Base-by-base conservation (phyloP, 768 basidiomycete genomes). In the Termitomyces titanicus region DNA sequence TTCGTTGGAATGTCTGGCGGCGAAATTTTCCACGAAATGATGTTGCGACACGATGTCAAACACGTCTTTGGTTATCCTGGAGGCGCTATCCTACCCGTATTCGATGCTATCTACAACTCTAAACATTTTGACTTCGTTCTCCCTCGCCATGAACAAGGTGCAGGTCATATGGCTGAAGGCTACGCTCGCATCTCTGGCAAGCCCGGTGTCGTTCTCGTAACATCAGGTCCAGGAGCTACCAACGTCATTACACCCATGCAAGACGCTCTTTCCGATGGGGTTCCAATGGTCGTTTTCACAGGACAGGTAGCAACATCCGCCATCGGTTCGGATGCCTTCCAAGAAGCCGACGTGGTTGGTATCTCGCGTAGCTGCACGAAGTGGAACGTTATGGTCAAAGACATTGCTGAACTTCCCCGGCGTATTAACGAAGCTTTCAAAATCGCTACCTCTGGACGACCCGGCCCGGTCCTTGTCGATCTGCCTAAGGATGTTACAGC, bases 311-410 rank as follows among this genome's bases (percentile, higher is more conserved):
- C 97, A 0, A 98, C 96, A 8, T 91, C 91, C n/a, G 88, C 92
- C 50, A 99, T 99, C 57, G 96, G 96, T n/a, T 95, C 92, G 15
- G 96, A 99, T 67, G 92, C 93, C 1, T 99, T 99, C 83, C 97
- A 99, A 69, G 97, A 99, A 73, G 97, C 97, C 38, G 97, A 99
- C 69, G 74, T 98, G 47, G 79, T 99, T 53, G 97, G 97, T 47
- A 99, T 98, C 71, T 97, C 95, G 29, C 81, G 96, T 48, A 86
- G 88, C 63, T 99, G 97, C 76, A 98, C 97, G 24, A 99, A 98
- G 70, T 98, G 97, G 97, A 98, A 99, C 68, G 96, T 99, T 57
- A 96, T 98, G 94, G 92, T 98, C 49, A 98, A 98, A 72, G 95
- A 95, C 66, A 92, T 98, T 56, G 71, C 90, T 12, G 97, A 98